These are phyloP conservation scores for Astrothelium macrocarpum DNA, from an alignment of 495 filamentous ascomycete genomes.

Conservation along the genomic window DNA sequence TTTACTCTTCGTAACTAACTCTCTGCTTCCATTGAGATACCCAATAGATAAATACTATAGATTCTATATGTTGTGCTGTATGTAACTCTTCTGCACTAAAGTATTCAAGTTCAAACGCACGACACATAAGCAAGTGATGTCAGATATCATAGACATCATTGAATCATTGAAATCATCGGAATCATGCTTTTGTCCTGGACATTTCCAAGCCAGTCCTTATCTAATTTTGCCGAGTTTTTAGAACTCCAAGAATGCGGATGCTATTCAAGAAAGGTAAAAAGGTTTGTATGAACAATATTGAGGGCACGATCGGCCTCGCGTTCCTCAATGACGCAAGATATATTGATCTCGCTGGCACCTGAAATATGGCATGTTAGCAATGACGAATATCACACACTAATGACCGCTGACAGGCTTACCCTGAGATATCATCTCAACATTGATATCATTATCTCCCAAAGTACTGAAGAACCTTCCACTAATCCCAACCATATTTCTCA, in stretches of 20 bases:
- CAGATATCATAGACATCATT: neutral
- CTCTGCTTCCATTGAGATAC: neutral
- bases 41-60: neutral
- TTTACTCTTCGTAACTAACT: neutral
- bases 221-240: neutral
- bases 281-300: slow-evolving; percentile 87
- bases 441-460: slow-evolving; percentile 73
- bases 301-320: slow-evolving; percentile 81
- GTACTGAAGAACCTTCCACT: slow-evolving; percentile 62
- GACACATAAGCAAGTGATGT: neutral
- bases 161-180: neutral
- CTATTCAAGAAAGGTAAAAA: slow-evolving; percentile 51
- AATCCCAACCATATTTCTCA: slow-evolving; percentile 91
- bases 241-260: neutral
- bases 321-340: slow-evolving; percentile 91
- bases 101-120: neutral
- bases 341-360: slow-evolving; percentile 98
- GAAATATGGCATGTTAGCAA: slow-evolving; percentile 6
- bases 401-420: slow-evolving; percentile 43
- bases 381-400: neutral
- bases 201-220: neutral
- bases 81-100: too few species aligned
- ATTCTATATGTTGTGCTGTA: too few species aligned
- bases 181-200: neutral
- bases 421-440: slow-evolving; percentile 97